Conservation (phyloP, 495 filamentous ascomycete species). For the Aspergillus steynii region DNA sequence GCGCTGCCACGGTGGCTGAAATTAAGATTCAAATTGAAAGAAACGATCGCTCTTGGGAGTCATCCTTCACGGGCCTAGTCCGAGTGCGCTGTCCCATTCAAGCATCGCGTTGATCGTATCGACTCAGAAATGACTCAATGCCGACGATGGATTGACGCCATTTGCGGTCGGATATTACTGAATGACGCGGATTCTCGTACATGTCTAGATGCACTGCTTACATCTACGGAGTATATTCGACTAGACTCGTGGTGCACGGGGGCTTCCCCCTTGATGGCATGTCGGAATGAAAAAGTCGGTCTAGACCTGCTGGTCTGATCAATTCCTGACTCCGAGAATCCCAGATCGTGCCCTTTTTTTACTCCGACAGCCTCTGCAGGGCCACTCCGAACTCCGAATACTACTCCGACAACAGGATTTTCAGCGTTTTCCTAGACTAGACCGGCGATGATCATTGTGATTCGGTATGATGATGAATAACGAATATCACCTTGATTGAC, state of each 20-base stretch:
- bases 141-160: neutral
- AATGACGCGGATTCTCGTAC: neutral
- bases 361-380: neutral
- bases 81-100: neutral
- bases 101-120: neutral
- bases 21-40: neutral
- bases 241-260: neutral
- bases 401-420: neutral
- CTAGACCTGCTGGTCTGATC: neutral
- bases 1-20: neutral
- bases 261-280: neutral
- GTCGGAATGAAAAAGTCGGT: neutral
- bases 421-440: neutral
- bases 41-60: neutral
- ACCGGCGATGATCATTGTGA: neutral
- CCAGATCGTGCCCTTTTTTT: neutral
- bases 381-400: neutral
- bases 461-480: neutral
- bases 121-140: neutral
- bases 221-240: neutral
- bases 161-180: neutral
- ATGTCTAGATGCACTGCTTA: neutral
- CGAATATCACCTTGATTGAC: neutral
- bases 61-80: neutral
- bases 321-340: neutral